Percentiles rank a stretch among this genome's conserved stretches.
phyloP scores from a whole-genome alignment of 108 stramenopile genomes.

The Stephanodiscus triporus region DNA sequence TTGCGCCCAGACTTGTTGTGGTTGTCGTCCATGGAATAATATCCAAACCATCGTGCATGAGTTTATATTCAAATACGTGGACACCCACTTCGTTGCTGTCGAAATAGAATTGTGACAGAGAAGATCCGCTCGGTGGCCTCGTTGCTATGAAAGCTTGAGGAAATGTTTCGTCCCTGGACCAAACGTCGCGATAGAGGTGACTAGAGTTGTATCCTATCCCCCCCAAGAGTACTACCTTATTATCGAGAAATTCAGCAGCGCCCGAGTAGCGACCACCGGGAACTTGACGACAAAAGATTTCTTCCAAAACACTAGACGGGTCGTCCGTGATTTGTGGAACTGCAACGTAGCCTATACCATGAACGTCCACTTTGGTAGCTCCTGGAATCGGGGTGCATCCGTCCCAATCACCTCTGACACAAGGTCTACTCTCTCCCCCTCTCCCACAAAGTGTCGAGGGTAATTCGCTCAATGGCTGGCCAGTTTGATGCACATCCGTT shows the following conservation, averaged over 20 bases:
- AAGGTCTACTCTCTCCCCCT: conserved; percentile 40
- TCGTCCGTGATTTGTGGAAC: conserved; percentile 35
- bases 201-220: conserved; percentile 26
- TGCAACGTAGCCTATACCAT: conserved; percentile 50
- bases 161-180: conserved; percentile 73
- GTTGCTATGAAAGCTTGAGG: conserved; percentile 62
- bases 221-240: conserved; percentile 52
- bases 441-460: conserved; percentile 28
- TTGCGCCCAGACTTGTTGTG: conserved; percentile 33
- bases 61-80: conserved; percentile 73
- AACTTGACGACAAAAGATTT: conserved; percentile 51
- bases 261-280: conserved; percentile 38
- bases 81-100: conserved; percentile 53
- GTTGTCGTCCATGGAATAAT: conserved; percentile 68
- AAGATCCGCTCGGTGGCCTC: conserved; percentile 49
- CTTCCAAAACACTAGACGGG: conserved; percentile 36
- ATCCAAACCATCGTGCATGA: conserved; percentile 57
- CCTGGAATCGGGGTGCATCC: conserved; percentile 53
- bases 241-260: conserved; percentile 37
- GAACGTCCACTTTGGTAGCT: conserved; percentile 37
- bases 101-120: conserved; percentile 51
- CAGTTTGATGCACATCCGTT: neutral
- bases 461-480: conserved; percentile 1
- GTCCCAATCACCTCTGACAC: conserved; percentile 50
- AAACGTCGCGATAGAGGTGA: conserved; percentile 59